Percentiles rank a stretch among this genome's conserved stretches.
These are phyloP conservation scores for Paraconiothyrium brasiliense DNA, from an alignment of 2,329 filamentous ascomycete genomes.

Conservation along the genomic window DNA sequence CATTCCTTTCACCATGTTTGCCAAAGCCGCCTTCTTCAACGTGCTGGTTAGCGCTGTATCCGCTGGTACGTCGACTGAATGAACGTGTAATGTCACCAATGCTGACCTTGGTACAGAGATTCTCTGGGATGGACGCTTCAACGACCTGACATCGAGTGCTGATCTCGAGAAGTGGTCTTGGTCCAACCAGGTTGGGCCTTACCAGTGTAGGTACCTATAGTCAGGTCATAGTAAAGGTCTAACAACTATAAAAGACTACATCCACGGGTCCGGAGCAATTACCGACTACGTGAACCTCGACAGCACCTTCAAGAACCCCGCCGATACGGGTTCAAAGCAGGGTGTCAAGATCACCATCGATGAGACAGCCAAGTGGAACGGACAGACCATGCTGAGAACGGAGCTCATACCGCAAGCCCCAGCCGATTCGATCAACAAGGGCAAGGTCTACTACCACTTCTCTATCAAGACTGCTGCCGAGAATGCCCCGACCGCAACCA, in stretches of 20 bases:
- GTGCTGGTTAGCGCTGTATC: slow-evolving; percentile 46
- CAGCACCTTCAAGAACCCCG: slow-evolving; percentile 70
- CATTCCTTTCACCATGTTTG: slow-evolving; percentile 38
- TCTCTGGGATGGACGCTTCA: slow-evolving; percentile 74
- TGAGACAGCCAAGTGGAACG: slow-evolving; percentile 74
- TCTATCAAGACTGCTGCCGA: slow-evolving; percentile 67
- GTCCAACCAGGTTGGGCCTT: slow-evolving; percentile 72
- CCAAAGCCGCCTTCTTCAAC: slow-evolving; percentile 37
- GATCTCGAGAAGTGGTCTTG: slow-evolving; percentile 71
- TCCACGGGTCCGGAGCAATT: slow-evolving; percentile 69
- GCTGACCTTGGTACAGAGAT: slow-evolving; percentile 39
- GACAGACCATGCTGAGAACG: slow-evolving; percentile 73
- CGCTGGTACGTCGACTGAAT: slow-evolving; percentile 29
- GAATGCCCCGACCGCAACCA: slow-evolving; percentile 68
- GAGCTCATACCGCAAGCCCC: slow-evolving; percentile 77
- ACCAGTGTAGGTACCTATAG: slow-evolving; percentile 60
- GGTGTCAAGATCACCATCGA: slow-evolving; percentile 76
- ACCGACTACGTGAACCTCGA: slow-evolving; percentile 70
- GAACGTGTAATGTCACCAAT: background rate
- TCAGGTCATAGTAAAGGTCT: no score
- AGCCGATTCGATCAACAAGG: slow-evolving; percentile 67
- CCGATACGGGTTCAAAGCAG: slow-evolving; percentile 68
- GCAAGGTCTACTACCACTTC: slow-evolving; percentile 77
- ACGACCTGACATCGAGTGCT: slow-evolving; percentile 62
- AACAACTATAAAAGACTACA: slow-evolving; percentile 62